Conservation (phyloP, 2,329 filamentous ascomycete species). For the Blastomyces gilchristii region DNA sequence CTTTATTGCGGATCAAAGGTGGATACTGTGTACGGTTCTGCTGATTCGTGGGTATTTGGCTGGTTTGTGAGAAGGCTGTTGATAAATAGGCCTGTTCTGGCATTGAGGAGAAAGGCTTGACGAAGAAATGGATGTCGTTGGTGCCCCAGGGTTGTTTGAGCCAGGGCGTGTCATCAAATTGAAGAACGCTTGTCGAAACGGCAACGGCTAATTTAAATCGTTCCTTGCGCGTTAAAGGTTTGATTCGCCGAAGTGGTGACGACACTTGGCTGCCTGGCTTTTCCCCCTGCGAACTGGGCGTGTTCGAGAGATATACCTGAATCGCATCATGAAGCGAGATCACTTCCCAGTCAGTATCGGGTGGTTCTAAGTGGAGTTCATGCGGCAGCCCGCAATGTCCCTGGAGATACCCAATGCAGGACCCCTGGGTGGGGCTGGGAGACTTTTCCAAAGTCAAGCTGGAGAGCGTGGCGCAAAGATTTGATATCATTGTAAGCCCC, state of each 20-base stretch:
- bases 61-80: neutral
- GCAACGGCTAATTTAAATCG: slow-evolving; percentile 15
- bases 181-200: slow-evolving; percentile 17
- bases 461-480: slow-evolving; percentile 1
- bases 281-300: neutral
- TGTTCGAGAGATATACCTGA: neutral
- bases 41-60: neutral
- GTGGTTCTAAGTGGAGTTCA: neutral
- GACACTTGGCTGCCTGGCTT: neutral
- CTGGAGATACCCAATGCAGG: neutral
- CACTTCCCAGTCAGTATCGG: neutral
- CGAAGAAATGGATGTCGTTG: slow-evolving; percentile 13
- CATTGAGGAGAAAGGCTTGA: neutral
- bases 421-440: neutral
- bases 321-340: neutral
- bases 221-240: slow-evolving; percentile 9
- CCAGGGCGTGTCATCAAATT: slow-evolving; percentile 16
- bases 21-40: neutral
- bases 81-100: neutral
- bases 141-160: slow-evolving; percentile 14
- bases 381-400: neutral
- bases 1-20: slow-evolving; percentile 10
- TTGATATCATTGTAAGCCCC: neutral
- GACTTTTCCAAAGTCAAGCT: neutral
- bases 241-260: neutral